Evolutionary conservation across 164 flowering plant genomes (phyloP), one percentile per base, ranked within the genome.

Genomic region (Tetrastigma voinierianum): DNA sequence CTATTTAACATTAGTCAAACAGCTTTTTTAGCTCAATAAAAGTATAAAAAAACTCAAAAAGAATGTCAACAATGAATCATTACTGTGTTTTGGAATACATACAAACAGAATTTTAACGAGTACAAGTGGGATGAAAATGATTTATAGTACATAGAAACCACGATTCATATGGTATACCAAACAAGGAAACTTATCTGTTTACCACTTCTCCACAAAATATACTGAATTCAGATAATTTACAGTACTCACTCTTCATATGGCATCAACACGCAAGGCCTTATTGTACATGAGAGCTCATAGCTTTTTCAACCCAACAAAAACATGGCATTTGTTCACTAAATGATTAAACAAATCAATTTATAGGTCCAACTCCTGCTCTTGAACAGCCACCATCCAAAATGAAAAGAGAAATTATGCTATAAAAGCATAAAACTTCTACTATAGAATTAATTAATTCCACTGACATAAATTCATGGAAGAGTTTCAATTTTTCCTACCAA

Each of bases 401-500:
- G 10, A 16, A 46, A 21, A 18, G 46, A 44, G 45, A 20, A 44
- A 9, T 7, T 32, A 16, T 20, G 24, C 14, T 57, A 25, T 32
- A 32, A 7, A 7, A 32, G 40, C n/a, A n/a, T n/a, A n/a, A n/a
- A 3, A n/a, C 13, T 20, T 53, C 15, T 1, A 1, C 32, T 10
- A 13, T 32, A 43, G 13, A 10, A 20, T 18, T 16, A 61, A 46
- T 1, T 11, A 2, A 13, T 23, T 25, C 18, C 11, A 21, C 47
- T 19, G 21, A 15, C 51, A 72, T 77, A 77, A 79, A 62, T 57
- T 61, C 46, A 70, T 53, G 19, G 63, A 24, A 60, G 67, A 45
- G 67, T 57, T 49, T 64, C 59, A 49, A 64, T 74, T 80, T 77
- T 78, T 86, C 68, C 83, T 68, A 45, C 93, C 97, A 69, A 91